Conservation (phyloP, 495 filamentous ascomycete genomes). For the Annulohypoxylon bovei region DNA sequence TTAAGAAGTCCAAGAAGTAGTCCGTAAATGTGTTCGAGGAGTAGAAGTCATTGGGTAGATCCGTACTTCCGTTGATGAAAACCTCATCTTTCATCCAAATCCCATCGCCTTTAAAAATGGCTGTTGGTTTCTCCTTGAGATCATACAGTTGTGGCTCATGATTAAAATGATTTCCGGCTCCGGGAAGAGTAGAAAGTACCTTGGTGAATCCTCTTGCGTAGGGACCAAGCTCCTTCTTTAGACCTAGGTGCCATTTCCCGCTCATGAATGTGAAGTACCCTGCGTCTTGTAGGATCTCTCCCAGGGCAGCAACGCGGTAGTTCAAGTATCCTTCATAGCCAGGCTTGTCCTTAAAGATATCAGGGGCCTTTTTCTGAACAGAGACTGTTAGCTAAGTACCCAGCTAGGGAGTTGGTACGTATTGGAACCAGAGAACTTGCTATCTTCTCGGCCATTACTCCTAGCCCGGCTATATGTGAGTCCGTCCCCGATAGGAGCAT, state of each 20-base stretch:
- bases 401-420: background rate
- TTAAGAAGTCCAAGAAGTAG: constrained; percentile 62
- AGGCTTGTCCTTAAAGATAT: constrained; percentile 57
- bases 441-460: constrained; percentile 53
- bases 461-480: constrained; percentile 58
- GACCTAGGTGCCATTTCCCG: constrained; percentile 68
- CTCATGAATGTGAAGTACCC: constrained; percentile 71
- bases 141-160: constrained; percentile 62
- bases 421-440: constrained; percentile 29
- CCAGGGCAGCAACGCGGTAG: constrained; percentile 66
- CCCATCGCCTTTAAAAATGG: constrained; percentile 54
- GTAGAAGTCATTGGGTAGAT: constrained; percentile 62
- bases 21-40: constrained; percentile 64
- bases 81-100: constrained; percentile 37
- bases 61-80: constrained; percentile 40
- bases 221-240: constrained; percentile 50
- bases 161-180: constrained; percentile 66
- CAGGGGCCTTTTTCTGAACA: constrained; percentile 42
- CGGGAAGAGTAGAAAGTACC: constrained; percentile 52
- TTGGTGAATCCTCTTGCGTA: constrained; percentile 55
- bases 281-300: constrained; percentile 66
- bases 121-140: constrained; percentile 51
- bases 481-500: constrained; percentile 66
- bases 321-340: constrained; percentile 73
- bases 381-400: constrained; percentile 13